Conservation (phyloP, 768 basidiomycete species). For the Pleurotus cornucopiae region DNA sequence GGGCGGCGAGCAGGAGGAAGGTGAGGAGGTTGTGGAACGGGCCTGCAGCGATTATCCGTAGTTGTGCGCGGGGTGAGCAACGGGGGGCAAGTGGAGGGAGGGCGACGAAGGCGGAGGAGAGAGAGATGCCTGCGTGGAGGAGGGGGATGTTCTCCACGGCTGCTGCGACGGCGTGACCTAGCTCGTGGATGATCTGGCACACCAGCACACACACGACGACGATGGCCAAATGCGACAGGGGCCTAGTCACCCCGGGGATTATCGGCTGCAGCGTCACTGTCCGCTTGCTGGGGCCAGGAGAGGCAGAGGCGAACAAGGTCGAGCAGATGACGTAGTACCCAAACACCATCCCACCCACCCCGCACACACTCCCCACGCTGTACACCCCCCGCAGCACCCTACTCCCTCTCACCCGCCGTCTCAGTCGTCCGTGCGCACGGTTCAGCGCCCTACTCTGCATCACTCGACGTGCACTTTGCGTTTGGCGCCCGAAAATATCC, state of each 20-base stretch:
- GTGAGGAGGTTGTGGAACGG: slow-evolving; percentile 75
- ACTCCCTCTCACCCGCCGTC: too few species aligned
- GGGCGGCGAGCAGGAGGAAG: slow-evolving; percentile 40
- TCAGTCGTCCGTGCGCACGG: too few species aligned
- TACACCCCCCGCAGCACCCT: too few species aligned
- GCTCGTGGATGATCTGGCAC: slow-evolving; percentile 74
- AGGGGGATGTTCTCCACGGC: slow-evolving; percentile 70
- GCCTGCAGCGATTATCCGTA: slow-evolving; percentile 69
- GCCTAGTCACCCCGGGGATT: slow-evolving; percentile 80
- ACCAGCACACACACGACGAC: slow-evolving; percentile 59
- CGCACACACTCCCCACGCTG: slow-evolving; percentile 21
- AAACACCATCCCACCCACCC: slow-evolving; percentile 43
- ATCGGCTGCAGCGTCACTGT: slow-evolving; percentile 29
- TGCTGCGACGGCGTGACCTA: slow-evolving; percentile 74
- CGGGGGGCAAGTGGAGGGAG: slow-evolving; percentile 28
- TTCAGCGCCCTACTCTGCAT: too few species aligned
- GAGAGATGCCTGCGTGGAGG: slow-evolving; percentile 52
- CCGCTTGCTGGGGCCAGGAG: neutral
- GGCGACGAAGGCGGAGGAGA: slow-evolving; percentile 75
- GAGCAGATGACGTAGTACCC: slow-evolving; percentile 33
- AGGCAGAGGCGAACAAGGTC: neutral
- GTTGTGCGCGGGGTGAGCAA: slow-evolving; percentile 19
- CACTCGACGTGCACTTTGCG: too few species aligned
- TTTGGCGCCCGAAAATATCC: too few species aligned
- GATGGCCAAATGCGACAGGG: slow-evolving; percentile 63